Evolutionary conservation across 495 filamentous ascomycete genomes (phyloP).

Genomic region (Penicillium cosmopolitanum): DNA sequence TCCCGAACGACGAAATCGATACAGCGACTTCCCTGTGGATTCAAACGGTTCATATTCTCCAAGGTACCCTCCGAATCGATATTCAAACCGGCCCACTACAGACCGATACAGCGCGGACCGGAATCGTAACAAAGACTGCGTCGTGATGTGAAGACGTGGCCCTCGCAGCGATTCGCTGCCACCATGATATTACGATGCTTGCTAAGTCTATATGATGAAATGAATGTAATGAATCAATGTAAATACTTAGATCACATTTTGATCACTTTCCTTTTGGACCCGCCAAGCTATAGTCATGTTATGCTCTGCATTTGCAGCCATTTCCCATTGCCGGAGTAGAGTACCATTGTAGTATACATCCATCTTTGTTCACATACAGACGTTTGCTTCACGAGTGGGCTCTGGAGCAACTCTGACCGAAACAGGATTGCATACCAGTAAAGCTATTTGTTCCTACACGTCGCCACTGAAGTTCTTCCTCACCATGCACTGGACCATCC

Average conservation of each 20-base stretch:
- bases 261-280: no score
- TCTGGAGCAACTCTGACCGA: no score
- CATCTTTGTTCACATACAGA: no score
- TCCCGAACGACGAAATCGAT: slow-evolving; percentile 57
- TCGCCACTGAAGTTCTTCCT: no score
- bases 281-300: no score
- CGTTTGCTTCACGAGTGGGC: no score
- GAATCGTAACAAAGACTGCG: slow-evolving; percentile 42
- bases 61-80: slow-evolving; percentile 21
- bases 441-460: no score
- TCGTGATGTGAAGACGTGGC: slow-evolving; percentile 45
- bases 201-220: slow-evolving; percentile 22
- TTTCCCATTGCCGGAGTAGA: no score
- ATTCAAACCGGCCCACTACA: slow-evolving; percentile 16
- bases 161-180: neutral
- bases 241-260: slow-evolving; percentile 14
- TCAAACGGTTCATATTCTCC: slow-evolving; percentile 30
- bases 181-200: neutral
- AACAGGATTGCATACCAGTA: no score
- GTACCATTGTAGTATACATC: no score
- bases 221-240: slow-evolving; percentile 23
- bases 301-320: no score
- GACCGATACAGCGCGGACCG: slow-evolving; percentile 32
- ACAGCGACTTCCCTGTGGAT: slow-evolving; percentile 20
- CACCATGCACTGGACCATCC: neutral